A percentile compares a stretch with the other conserved stretches of the same genome.
These are phyloP conservation scores for Orbilia brochopaga DNA, from an alignment of 2,329 filamentous ascomycete species.

Conservation along the genomic window DNA sequence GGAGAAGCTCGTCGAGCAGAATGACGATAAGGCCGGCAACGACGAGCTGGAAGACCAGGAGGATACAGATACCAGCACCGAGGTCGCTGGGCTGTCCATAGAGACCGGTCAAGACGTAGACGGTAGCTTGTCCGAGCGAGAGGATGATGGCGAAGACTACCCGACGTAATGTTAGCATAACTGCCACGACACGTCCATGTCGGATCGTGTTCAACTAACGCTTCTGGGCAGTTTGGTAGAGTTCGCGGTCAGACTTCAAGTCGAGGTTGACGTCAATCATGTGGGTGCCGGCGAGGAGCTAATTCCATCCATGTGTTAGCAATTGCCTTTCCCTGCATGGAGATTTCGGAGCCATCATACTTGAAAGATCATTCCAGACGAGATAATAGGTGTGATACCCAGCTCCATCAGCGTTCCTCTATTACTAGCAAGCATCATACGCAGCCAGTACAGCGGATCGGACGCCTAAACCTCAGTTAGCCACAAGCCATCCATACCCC, in stretches of 20 bases:
- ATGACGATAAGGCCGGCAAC: constrained; percentile 98
- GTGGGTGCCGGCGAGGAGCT: constrained; percentile 96
- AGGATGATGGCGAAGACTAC: constrained; percentile 88
- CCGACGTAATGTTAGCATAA: constrained; percentile 16
- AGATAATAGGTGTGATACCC: constrained; percentile 98
- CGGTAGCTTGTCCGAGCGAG: constrained; percentile 94
- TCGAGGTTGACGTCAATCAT: constrained; percentile 99
- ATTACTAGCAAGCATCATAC: constrained; percentile 99
- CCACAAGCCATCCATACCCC: constrained; percentile 23
- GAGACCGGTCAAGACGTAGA: constrained; percentile 97
- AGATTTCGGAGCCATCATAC: constrained; percentile 56
- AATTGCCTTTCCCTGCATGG: not conserved
- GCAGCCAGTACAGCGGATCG: constrained; percentile 98
- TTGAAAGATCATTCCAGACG: constrained; percentile 99
- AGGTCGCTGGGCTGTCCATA: constrained; percentile 97
- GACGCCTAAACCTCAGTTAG: constrained; percentile 68
- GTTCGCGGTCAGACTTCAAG: constrained; percentile 98
- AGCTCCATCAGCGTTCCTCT: constrained; percentile 94
- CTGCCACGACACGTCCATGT: constrained; percentile 6
- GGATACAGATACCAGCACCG: constrained; percentile 95
- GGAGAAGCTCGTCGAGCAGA: constrained; percentile 96
- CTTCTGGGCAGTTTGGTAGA: constrained; percentile 99
- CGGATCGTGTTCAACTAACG: constrained; percentile 57
- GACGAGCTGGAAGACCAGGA: constrained; percentile 96
- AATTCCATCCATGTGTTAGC: constrained; percentile 25